phyloP scores from a whole-genome alignment of 2,329 filamentous ascomycete genomes.

The Fusarium luffae region DNA sequence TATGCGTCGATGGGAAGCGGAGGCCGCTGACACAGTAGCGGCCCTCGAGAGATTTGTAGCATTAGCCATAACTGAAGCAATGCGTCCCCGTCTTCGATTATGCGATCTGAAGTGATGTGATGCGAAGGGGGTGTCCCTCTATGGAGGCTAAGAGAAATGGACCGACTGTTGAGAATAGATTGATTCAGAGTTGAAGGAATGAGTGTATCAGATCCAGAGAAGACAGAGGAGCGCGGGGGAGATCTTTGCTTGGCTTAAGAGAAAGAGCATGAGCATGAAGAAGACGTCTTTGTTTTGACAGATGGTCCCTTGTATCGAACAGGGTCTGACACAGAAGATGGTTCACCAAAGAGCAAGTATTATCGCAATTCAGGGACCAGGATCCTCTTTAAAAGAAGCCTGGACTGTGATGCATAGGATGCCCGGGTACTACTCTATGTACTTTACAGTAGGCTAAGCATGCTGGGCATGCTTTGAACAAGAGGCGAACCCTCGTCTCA shows the following conservation, averaged over 20 bases:
- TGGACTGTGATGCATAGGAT: constrained; percentile 14
- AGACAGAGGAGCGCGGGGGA: constrained; percentile 21
- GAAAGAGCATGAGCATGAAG: constrained; percentile 11
- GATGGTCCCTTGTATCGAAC: constrained; percentile 37
- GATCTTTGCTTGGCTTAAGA: constrained; percentile 39
- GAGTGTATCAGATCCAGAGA: constrained; percentile 7
- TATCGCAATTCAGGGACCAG: constrained; percentile 31
- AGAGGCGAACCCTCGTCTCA: constrained; percentile 40
- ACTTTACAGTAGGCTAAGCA: neutral
- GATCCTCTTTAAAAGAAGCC: constrained; percentile 33
- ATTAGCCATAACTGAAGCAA: constrained; percentile 33
- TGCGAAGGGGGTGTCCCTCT: constrained; percentile 24
- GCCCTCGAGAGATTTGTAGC: constrained; percentile 41
- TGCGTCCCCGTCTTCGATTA: constrained; percentile 2
- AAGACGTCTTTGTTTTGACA: constrained; percentile 32
- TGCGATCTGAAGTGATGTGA: constrained; percentile 2
- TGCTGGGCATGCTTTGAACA: constrained; percentile 22
- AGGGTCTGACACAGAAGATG: constrained; percentile 46
- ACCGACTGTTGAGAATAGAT: constrained; percentile 35
- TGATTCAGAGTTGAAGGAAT: constrained; percentile 25
- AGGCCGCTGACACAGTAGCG: constrained; percentile 39
- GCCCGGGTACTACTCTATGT: neutral
- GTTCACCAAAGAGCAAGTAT: constrained; percentile 39
- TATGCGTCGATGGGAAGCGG: constrained; percentile 15
- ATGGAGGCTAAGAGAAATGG: constrained; percentile 2